Percentiles rank a stretch among this genome's conserved stretches.
Conservation (phyloP, 257 asterid species). For the Cordia subcordata region DNA sequence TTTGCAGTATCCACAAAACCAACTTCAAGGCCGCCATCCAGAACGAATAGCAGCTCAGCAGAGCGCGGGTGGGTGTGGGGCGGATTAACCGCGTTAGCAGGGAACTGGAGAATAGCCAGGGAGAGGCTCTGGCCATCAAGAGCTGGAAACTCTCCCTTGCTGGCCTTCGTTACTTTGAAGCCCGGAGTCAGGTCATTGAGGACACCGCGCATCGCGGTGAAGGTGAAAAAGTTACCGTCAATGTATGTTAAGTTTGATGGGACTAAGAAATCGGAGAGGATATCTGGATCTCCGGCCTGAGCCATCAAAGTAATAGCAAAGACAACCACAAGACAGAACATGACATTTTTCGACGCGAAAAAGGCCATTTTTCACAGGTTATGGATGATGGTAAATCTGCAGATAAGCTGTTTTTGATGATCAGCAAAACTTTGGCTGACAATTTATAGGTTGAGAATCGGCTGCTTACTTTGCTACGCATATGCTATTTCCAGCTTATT, state of each 20-base stretch:
- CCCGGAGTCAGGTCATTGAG: constrained; percentile 6
- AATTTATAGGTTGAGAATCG: too few relatives aligned
- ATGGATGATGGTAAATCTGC: neutral
- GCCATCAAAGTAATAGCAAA: constrained; percentile 12
- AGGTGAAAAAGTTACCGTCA: constrained; percentile 16
- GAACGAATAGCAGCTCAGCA: constrained; percentile 20
- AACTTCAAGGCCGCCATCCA: constrained; percentile 18
- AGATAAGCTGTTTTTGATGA: neutral
- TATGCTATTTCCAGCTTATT: too few relatives aligned
- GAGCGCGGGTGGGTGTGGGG: constrained; percentile 20
- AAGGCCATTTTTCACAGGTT: constrained; percentile 2
- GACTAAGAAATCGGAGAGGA: constrained; percentile 20
- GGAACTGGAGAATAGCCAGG: constrained; percentile 18
- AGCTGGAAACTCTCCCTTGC: constrained; percentile 21
- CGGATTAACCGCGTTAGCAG: constrained; percentile 11
- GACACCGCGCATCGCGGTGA: constrained; percentile 12
- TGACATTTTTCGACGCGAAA: neutral
- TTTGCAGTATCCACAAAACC: constrained; percentile 26
- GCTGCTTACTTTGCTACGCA: too few relatives aligned
- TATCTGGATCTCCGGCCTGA: constrained; percentile 19
- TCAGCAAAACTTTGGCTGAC: too few relatives aligned
- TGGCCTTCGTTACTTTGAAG: constrained; percentile 7
- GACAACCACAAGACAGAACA: neutral
- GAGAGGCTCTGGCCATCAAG: constrained; percentile 30
- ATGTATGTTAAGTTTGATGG: constrained; percentile 3